These are phyloP conservation scores for Amborella trichopoda DNA, from an alignment of 164 flowering plant genomes.

Conservation along the genomic window DNA sequence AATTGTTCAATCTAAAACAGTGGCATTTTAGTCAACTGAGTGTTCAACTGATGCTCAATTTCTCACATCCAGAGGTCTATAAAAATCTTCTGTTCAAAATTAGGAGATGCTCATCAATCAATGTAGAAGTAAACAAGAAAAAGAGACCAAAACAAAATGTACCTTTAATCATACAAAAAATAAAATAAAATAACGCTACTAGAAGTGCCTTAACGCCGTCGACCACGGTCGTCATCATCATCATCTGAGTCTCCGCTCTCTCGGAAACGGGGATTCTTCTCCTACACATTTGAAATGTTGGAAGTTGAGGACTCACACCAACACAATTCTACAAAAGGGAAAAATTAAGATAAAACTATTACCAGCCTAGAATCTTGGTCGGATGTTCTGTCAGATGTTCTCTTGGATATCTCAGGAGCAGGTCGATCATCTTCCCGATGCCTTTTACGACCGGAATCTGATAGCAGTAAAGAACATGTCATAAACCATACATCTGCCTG, in stretches of 20 bases:
- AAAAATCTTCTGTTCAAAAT: too few relatives aligned
- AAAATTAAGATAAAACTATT: slow-evolving; percentile 4
- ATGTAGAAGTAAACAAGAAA: too few relatives aligned
- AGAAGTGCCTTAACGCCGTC: too few relatives aligned
- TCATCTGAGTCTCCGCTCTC: slow-evolving; percentile 98
- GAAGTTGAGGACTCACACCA: not conserved
- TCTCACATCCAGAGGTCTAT: too few relatives aligned
- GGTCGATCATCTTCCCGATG: slow-evolving; percentile 75
- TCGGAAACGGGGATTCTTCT: slow-evolving; percentile 96
- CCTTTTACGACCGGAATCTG: slow-evolving; percentile 70
- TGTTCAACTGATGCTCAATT: too few relatives aligned
- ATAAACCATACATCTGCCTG: not conserved
- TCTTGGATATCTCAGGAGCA: slow-evolving; percentile 45
- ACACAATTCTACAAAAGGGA: not conserved
- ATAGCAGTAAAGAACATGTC: not conserved
- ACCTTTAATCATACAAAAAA: too few relatives aligned
- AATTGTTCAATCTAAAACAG: too few relatives aligned
- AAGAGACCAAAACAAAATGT: too few relatives aligned
- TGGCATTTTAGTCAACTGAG: too few relatives aligned
- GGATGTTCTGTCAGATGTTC: slow-evolving; percentile 51
- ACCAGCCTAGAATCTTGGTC: slow-evolving; percentile 87
- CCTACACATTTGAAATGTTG: slow-evolving; percentile 28
- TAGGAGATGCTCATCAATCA: too few relatives aligned
- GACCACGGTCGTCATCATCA: slow-evolving; percentile 62
- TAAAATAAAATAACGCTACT: too few relatives aligned